Evolutionary conservation across 1,284 basidiomycete species (phyloP).

Genomic region (Takashimella koratensis): DNA sequence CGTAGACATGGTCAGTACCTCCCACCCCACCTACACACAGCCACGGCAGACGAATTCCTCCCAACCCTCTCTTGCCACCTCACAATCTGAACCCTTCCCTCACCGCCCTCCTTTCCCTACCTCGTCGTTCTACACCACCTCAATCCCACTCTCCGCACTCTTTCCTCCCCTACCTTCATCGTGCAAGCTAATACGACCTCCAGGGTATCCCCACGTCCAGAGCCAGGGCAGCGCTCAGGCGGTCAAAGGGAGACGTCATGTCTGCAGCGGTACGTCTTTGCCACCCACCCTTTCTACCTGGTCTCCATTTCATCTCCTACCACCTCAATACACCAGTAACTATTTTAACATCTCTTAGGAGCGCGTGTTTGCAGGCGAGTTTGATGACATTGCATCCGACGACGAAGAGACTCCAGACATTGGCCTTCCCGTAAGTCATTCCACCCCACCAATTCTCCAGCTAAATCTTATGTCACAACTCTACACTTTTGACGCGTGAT

Average conservation of each 20-base stretch:
- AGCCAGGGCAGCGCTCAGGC: slow-evolving; percentile 70
- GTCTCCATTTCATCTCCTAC: background rate
- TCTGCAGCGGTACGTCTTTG: slow-evolving; percentile 71
- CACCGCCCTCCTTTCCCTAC: background rate
- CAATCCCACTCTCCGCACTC: background rate
- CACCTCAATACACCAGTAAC: background rate
- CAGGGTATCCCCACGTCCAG: slow-evolving; percentile 73
- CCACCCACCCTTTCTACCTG: no score
- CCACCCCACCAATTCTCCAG: slow-evolving; percentile 23
- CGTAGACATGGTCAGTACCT: slow-evolving; percentile 32
- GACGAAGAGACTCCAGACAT: slow-evolving; percentile 49
- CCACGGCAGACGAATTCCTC: no score
- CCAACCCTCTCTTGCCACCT: no score
- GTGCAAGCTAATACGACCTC: slow-evolving; percentile 2
- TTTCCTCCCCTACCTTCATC: background rate
- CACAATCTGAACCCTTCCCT: background rate
- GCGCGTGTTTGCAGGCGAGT: slow-evolving; percentile 61
- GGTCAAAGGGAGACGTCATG: slow-evolving; percentile 74
- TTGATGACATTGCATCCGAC: slow-evolving; percentile 58
- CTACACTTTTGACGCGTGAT: no score
- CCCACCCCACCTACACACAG: no score
- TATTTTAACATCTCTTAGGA: slow-evolving; percentile 28
- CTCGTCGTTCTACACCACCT: background rate
- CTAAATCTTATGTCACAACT: no score
- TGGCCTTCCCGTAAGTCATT: slow-evolving; percentile 11